Evolutionary conservation across 108 stramenopile species (phyloP), one percentile per base, ranked within the genome.

Genomic region (Cyclotella sp.): DNA sequence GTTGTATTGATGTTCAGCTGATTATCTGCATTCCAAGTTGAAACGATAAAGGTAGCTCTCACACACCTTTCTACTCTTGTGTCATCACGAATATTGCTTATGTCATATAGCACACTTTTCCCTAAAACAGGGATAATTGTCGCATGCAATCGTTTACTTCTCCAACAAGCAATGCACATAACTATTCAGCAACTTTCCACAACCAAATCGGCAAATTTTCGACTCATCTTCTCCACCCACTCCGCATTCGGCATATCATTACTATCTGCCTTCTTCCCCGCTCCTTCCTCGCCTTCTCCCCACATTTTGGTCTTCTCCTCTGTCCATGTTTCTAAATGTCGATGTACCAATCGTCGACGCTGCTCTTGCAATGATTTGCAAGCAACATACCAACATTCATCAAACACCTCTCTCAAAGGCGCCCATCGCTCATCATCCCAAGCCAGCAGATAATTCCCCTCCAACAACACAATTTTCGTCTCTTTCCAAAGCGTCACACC

Each of bases 371-470:
- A 52, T 40, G 72, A 82, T 28, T 59, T 75, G 19, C 70, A 64
- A 0, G 78, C 27, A 16, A 93, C 63, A 67, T 82, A 93, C 92
- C 92, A 93, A 3, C 82, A 76, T 75, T 93, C 92, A 63, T 93
- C 90, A 78, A 89, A 91, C 28, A 90, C 72, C 1, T 59, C 34
- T 47, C 54, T 57, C 14, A 89, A 26, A 22, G 81, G 77, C n/a
- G 66, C 63, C 90, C 90, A 91, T 22, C 87, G 73, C 24, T 60
- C 30, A 59, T 82, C 84, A 13, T 83, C 68, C 82, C 86, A 81
- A 29, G 64, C 49, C 30, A 78, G 27, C 2, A 93, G 63, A 70
- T 93, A 93, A 63, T 87, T 85, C 15, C 92, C 92, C 75, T 93
- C 92, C 46, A 89, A 68, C 12, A 93, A 39, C 1, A 93, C 88